Conservation (phyloP, 371 early-diverging fungal species). For the Chytridium lagenaria region DNA sequence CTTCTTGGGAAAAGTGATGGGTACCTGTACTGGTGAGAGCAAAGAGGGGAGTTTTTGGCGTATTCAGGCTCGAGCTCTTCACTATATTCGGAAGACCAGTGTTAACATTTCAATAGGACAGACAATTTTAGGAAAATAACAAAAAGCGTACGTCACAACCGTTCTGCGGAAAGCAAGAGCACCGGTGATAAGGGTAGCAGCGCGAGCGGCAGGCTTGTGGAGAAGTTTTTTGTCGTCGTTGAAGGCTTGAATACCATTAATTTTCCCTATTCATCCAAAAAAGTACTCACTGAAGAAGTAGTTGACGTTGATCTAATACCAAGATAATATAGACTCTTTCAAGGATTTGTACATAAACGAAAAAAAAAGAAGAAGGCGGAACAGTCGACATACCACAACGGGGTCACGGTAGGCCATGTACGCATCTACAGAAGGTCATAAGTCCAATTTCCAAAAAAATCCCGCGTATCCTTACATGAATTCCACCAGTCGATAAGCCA, state of each 20-base stretch:
- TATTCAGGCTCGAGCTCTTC: conserved; percentile 86
- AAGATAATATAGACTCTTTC: not conserved
- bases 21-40: conserved; percentile 91
- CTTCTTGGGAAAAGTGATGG: too few species aligned
- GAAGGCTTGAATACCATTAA: conserved; percentile 50
- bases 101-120: not conserved
- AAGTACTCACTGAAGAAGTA: conserved; percentile 48
- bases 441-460: not conserved
- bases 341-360: conserved; percentile 22
- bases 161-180: conserved; percentile 85
- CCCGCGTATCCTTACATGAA: conserved; percentile 54
- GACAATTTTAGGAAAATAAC: not conserved
- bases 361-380: conserved; percentile 74
- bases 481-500: conserved; percentile 97
- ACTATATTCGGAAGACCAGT: conserved; percentile 32
- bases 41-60: conserved; percentile 78
- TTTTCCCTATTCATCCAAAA: not conserved
- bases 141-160: conserved; percentile 65
- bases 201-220: conserved; percentile 79
- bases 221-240: conserved; percentile 84
- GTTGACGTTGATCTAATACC: conserved; percentile 45
- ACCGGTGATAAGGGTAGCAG: conserved; percentile 86
- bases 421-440: conserved; percentile 62
- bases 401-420: conserved; percentile 97
- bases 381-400: conserved; percentile 75